These are phyloP conservation scores for Prunus armeniaca DNA, from an alignment of 306 rosid species.

Conservation along the genomic window DNA sequence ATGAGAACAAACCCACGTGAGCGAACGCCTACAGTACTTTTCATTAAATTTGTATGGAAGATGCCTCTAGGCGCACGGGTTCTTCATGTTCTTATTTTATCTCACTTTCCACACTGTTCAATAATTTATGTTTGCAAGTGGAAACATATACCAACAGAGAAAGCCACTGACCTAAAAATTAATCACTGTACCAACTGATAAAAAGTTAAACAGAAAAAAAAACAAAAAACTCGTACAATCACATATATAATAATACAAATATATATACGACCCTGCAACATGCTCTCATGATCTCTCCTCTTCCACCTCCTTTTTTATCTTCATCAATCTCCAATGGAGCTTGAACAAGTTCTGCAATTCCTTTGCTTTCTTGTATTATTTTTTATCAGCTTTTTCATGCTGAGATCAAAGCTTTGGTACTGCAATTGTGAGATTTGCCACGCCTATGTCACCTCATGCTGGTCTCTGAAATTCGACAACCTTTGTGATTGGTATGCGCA, in stretches of 20 bases:
- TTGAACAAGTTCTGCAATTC: constrained; percentile 22
- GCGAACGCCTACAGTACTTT: background rate
- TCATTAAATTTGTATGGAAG: background rate
- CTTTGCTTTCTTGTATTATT: constrained; percentile 12
- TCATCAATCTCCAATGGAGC: constrained; percentile 21
- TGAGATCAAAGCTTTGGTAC: constrained; percentile 33
- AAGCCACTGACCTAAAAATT: constrained; percentile 10
- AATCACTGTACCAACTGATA: background rate
- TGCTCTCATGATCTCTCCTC: constrained; percentile 13
- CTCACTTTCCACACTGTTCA: background rate
- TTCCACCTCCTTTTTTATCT: background rate
- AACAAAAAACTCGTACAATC: background rate
- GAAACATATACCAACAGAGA: background rate
- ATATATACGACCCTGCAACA: constrained; percentile 2
- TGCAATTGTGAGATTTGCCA: constrained; percentile 64
- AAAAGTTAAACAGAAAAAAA: background rate
- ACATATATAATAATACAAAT: background rate
- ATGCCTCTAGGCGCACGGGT: constrained; percentile 19
- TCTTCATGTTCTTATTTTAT: constrained; percentile 3
- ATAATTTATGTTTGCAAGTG: background rate
- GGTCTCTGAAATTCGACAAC: constrained; percentile 55
- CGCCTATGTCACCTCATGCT: constrained; percentile 50
- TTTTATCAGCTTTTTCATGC: background rate
- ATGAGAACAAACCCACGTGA: constrained; percentile 28
- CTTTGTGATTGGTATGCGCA: constrained; percentile 80